Conservation (phyloP, 345 rosid species). For the Isatis tinctoria region DNA sequence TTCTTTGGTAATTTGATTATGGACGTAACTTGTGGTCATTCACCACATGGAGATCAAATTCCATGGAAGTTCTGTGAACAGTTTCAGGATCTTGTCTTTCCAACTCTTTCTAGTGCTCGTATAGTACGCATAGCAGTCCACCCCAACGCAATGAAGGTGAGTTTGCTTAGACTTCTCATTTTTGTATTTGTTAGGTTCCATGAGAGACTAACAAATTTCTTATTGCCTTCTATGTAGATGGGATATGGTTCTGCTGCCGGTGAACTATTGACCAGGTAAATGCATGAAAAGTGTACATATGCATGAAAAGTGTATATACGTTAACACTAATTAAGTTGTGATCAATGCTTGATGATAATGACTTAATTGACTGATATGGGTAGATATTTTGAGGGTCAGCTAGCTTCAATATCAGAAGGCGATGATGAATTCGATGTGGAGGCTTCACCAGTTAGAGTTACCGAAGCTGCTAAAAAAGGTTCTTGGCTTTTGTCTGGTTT, state of each 20-base stretch:
- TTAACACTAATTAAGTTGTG: constrained; percentile 46
- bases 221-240: constrained; percentile 52
- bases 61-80: constrained; percentile 97
- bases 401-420: constrained; percentile 65
- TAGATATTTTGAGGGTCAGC: constrained; percentile 89
- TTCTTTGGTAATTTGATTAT: constrained; percentile 10
- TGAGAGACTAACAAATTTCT: constrained; percentile 9
- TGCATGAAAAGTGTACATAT: too few species aligned
- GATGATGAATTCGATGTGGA: constrained; percentile 58
- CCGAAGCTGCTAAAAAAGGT: constrained; percentile 91
- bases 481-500: constrained; percentile 1
- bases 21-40: constrained; percentile 45
- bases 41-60: constrained; percentile 92
- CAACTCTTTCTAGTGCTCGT: constrained; percentile 89
- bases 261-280: constrained; percentile 80
- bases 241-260: constrained; percentile 93
- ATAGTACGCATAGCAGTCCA: constrained; percentile 96
- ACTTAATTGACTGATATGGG: constrained; percentile 6
- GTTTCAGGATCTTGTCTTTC: constrained; percentile 73
- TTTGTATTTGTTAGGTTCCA: not conserved
- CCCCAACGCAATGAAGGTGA: constrained; percentile 94
- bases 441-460: constrained; percentile 37
- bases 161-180: constrained; percentile 4
- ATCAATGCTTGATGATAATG: not conserved
- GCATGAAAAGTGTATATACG: not conserved